Evolutionary conservation across 208 protist genomes (phyloP), one percentile per base, ranked within the genome.

Genomic region (Acanthamoeba sp.): DNA sequence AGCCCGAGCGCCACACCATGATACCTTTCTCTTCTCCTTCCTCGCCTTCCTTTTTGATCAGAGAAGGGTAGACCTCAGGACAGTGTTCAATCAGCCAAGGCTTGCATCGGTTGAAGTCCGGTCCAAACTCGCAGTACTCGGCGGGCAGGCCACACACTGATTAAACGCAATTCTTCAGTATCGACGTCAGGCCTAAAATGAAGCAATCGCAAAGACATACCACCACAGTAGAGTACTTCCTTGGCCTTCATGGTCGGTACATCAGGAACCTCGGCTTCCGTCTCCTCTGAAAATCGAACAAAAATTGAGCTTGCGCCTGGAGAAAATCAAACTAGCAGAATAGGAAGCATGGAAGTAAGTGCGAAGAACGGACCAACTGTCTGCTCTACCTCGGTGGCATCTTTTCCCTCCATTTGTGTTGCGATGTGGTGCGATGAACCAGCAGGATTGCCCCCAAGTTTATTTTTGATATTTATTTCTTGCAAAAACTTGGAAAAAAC

Each of bases 51-150:
- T 91, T 71, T 16, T 38, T 71, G 48, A 45, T 71, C 59, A 73
- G 36, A 0, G 18, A 27, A 18, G 78, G 85, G 24, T 94, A 95
- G 24, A 95, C 6, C 40, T 95, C 93, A 5, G 93, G 93, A 50
- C 90, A 94, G 90, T 95, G 50, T 42, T 93, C 59, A 9, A 84
- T 84, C 64, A 95, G 59, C 93, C 93, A 95, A 52, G 85, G 88
- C 76, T 95, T 95, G 84, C 93, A 95, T 84, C 34, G 62, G 10
- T 95, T 62, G 29, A 95, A 95, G 71, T 95, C 40, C 6, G 93
- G 93, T 40, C 88, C 85, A n/a, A 71, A 93, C 69, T 95, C 93
- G 48, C 93, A 95, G 69, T 85, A 95, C 90, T 95, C 93, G 2
- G 93, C 50, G 1, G 93, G 93, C 52, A 94, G 57, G 18, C 93